Conservation (phyloP, 1,284 basidiomycete genomes). For the Cryptococcus wingfieldii region DNA sequence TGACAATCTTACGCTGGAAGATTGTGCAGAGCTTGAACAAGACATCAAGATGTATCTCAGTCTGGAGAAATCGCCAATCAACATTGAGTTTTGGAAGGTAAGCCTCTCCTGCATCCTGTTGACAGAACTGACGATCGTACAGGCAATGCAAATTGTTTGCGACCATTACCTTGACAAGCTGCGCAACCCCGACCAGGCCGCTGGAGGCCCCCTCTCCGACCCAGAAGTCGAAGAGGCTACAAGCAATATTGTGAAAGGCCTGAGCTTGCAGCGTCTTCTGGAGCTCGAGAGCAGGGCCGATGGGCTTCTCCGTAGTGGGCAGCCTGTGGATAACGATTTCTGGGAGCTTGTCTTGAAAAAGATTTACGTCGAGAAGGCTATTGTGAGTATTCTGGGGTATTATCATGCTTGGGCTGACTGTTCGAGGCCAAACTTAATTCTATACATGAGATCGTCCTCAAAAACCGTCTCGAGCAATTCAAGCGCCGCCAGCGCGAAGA, state of each 20-base stretch:
- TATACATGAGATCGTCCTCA: conserved; percentile 91
- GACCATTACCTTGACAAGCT: conserved; percentile 84
- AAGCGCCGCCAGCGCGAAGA: conserved; percentile 93
- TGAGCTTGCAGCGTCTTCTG: conserved; percentile 72
- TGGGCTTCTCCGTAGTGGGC: conserved; percentile 80
- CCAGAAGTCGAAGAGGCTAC: conserved; percentile 36
- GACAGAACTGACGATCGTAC: conserved; percentile 5
- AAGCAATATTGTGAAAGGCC: conserved; percentile 37
- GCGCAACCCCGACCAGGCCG: conserved; percentile 49
- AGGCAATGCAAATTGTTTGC: conserved; percentile 97
- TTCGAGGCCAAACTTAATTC: conserved; percentile 80
- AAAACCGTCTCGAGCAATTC: conserved; percentile 90
- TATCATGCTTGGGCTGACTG: not conserved
- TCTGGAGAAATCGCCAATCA: conserved; percentile 76
- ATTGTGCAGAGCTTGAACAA: conserved; percentile 87
- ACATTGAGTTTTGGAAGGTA: conserved; percentile 96
- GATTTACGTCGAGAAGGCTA: conserved; percentile 97
- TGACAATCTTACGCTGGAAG: conserved; percentile 78
- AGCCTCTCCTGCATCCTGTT: conserved; percentile 35
- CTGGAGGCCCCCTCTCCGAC: conserved; percentile 42
- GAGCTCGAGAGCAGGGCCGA: conserved; percentile 82
- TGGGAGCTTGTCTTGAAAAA: conserved; percentile 92
- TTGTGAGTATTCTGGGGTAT: conserved; percentile 54
- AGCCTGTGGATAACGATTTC: conserved; percentile 95
- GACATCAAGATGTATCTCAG: conserved; percentile 90